Evolutionary conservation across 1,284 basidiomycete genomes (phyloP).

Genomic region (Austroboletus niveus): DNA sequence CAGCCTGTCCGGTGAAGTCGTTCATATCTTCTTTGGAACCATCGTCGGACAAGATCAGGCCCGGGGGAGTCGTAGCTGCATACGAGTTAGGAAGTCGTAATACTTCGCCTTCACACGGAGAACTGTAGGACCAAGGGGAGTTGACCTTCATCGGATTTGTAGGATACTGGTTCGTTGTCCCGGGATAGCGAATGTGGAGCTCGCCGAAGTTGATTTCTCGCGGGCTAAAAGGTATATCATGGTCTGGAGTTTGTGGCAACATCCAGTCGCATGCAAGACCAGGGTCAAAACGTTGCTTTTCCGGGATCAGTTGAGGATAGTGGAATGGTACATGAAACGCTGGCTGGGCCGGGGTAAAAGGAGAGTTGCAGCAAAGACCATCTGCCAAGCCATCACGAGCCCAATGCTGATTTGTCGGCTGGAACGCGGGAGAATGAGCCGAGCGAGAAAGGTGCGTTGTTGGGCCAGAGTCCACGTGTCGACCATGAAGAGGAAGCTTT

Average conservation of each 20-base stretch:
- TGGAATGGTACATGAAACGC: conserved; percentile 10
- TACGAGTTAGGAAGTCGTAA: conserved; percentile 11
- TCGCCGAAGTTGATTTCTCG: conserved; percentile 13
- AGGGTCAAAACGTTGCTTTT: conserved; percentile 13
- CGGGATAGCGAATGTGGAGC: conserved; percentile 6
- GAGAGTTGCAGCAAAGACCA: conserved; percentile 4
- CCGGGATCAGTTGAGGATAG: conserved; percentile 14
- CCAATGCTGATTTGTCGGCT: conserved; percentile 14
- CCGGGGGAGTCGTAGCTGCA: neutral
- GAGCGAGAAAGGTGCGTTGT: conserved; percentile 8
- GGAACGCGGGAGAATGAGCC: conserved; percentile 13
- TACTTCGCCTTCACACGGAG: conserved; percentile 14
- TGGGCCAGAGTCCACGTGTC: conserved; percentile 14
- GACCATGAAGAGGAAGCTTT: conserved; percentile 15
- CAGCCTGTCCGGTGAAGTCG: neutral
- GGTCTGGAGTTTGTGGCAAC: conserved; percentile 19
- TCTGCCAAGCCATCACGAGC: conserved; percentile 12
- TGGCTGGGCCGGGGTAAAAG: conserved; percentile 10
- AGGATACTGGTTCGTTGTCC: conserved; percentile 6
- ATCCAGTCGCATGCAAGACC: conserved; percentile 13
- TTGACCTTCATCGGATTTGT: conserved; percentile 5
- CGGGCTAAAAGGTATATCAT: conserved; percentile 6
- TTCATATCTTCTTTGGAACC: neutral
- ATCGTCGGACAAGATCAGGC: neutral
- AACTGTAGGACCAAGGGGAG: conserved; percentile 3